Base-by-base conservation (phyloP, 2,329 filamentous ascomycete species). In the Ceratocystis papillata region DNA sequence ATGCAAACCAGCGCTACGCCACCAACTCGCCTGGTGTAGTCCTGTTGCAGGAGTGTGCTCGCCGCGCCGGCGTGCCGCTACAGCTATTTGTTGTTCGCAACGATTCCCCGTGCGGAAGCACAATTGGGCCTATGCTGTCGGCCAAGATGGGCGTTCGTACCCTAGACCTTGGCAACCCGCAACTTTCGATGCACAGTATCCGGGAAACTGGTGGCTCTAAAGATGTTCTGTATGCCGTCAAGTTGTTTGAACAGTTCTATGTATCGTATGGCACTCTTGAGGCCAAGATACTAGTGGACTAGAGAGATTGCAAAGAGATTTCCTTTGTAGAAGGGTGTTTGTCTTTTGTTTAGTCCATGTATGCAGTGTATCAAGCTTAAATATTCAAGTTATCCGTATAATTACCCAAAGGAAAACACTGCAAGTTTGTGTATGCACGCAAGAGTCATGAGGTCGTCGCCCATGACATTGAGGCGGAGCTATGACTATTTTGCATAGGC, bases 11-110 rank as follows among this genome's bases (percentile, higher is more conserved):
- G 71, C 87, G 92, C 69, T 99, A 99, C 77, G 91, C 93, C 37
- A 99, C 94, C 65, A 97, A 96, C 79, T 90, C 90, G 0, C 94
- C 94, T 1, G 94, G 94, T 45, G 96, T 97, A 70, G 93, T 96
- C 6, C 80, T 99, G 44, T 76, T 99, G 10, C 89, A 96, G 76
- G 92, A 97, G 78, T 86, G 88, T 53, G 94, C 94, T 60, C 84
- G 82, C 60, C 78, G 80, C 44, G 83, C 82, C 20, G 86, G 85
- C 28, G 91, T 97, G 22, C 94, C 94, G 15, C 81, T 99, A 65
- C 94, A 99, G 78, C 79, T 97, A 48, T 97, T 97, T 72, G 94
- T 99, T 50, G 93, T 97, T 60, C 85, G 92, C 73, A 99, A 99
- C 76, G 94, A 99, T 75, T 94, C 88, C 3, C 85, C 88, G 64